Percentiles rank a stretch among this genome's conserved stretches.
phyloP scores from a whole-genome alignment of 805 yeast species.

The Ogataea methylovora region DNA sequence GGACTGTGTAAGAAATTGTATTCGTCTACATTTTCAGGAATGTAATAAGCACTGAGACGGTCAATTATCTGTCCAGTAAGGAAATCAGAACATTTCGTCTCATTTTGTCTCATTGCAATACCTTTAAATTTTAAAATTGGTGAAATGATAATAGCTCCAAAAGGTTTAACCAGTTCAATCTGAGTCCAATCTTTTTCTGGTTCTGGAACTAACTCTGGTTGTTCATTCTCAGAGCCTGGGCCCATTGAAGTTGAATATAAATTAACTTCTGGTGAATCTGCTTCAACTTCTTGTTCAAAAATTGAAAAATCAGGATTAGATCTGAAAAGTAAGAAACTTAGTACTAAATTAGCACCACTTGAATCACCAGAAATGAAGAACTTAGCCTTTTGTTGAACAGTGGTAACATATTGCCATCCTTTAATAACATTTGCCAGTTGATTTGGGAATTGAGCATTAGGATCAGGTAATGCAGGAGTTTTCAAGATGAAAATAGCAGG shows the following conservation, averaged over 20 bases:
- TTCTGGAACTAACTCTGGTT: no score
- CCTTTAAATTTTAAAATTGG: slow-evolving; percentile 17
- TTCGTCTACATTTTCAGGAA: slow-evolving; percentile 8
- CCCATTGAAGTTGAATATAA: no score
- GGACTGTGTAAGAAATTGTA: slow-evolving; percentile 25
- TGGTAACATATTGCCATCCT: slow-evolving; percentile 25
- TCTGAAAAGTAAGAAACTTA: slow-evolving; percentile 30
- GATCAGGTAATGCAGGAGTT: slow-evolving; percentile 20
- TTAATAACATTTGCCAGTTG: slow-evolving; percentile 20
- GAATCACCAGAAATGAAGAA: slow-evolving; percentile 38
- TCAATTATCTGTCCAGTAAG: slow-evolving; percentile 11
- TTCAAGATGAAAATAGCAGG: slow-evolving; percentile 33
- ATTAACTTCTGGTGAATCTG: slow-evolving; percentile 28
- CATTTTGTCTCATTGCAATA: slow-evolving; percentile 5
- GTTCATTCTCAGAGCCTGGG: no score
- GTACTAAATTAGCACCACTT: slow-evolving; percentile 36
- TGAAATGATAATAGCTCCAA: slow-evolving; percentile 19
- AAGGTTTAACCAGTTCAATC: slow-evolving; percentile 10
- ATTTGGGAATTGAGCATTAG: slow-evolving; percentile 12
- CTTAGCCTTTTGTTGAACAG: slow-evolving; percentile 18
- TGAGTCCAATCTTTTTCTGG: slow-evolving; percentile 3
- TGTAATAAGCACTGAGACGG: slow-evolving; percentile 7
- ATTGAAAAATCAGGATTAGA: slow-evolving; percentile 22
- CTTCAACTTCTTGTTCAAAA: slow-evolving; percentile 4
- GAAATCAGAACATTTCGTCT: slow-evolving; percentile 10